phyloP scores from a whole-genome alignment of 2,329 filamentous ascomycete genomes.

The Aspergillus unguis region DNA sequence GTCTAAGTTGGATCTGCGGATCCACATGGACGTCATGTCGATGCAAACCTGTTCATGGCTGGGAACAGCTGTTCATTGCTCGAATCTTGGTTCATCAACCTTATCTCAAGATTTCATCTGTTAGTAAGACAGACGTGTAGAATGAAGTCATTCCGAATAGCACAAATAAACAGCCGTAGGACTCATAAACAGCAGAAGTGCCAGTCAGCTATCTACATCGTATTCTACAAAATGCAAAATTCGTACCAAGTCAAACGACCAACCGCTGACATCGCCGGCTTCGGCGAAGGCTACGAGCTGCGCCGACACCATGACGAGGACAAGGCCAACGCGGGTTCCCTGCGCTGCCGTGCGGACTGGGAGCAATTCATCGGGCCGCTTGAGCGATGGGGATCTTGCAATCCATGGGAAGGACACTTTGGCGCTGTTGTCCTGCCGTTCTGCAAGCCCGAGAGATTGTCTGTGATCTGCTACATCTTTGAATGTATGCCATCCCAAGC shows the following conservation, averaged over 20 bases:
- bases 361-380: conserved; percentile 17
- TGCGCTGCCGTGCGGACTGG: conserved; percentile 15
- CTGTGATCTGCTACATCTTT: conserved; percentile 16
- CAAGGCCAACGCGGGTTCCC: conserved; percentile 15
- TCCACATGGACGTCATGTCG: neutral
- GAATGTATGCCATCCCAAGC: conserved; percentile 12
- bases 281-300: conserved; percentile 12
- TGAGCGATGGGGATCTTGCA: conserved; percentile 18
- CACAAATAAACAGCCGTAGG: too few relatives aligned
- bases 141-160: too few relatives aligned
- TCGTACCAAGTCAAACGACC: conserved; percentile 2
- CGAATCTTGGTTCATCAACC: neutral
- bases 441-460: conserved; percentile 16
- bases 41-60: conserved; percentile 2
- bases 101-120: neutral
- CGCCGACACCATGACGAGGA: conserved; percentile 15
- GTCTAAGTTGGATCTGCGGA: neutral
- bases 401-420: conserved; percentile 18
- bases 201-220: too few relatives aligned
- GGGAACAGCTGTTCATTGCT: neutral
- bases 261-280: conserved; percentile 9
- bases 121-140: too few relatives aligned
- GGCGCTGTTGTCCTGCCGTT: conserved; percentile 14
- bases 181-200: too few relatives aligned
- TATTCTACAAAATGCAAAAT: neutral